phyloP scores from a whole-genome alignment of 495 filamentous ascomycete genomes.

The Lindgomyces ingoldianus region DNA sequence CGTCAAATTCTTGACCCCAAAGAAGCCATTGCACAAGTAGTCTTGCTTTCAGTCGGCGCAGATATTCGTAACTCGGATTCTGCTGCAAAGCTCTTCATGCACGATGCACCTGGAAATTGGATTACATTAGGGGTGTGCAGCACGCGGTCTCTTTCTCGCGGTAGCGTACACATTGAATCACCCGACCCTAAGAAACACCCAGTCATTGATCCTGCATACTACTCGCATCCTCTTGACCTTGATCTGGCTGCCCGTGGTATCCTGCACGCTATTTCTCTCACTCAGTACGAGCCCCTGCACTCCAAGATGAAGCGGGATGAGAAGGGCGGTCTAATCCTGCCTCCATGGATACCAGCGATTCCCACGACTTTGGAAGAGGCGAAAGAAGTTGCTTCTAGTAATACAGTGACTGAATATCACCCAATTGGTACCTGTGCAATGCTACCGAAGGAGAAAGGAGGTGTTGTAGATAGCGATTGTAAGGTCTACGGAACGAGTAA shows the following conservation, averaged over 20 bases:
- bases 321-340: conserved; percentile 10
- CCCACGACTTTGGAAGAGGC: conserved; percentile 33
- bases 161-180: conserved; percentile 29
- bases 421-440: conserved; percentile 34
- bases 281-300: conserved; percentile 12
- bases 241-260: conserved; percentile 25
- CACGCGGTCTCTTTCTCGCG: conserved; percentile 29
- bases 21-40: conserved; percentile 26
- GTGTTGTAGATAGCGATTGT: conserved; percentile 28
- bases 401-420: conserved; percentile 35
- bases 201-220: conserved; percentile 29
- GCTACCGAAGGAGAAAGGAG: conserved; percentile 29
- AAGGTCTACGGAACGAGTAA: conserved; percentile 38
- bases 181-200: conserved; percentile 28
- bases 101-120: conserved; percentile 27
- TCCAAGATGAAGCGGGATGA: conserved; percentile 19
- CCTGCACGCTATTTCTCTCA: conserved; percentile 16
- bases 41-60: conserved; percentile 7
- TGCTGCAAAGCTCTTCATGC: conserved; percentile 11
- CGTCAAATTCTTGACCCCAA: conserved; percentile 15
- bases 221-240: conserved; percentile 30
- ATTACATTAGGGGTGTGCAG: conserved; percentile 12
- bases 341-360: not conserved
- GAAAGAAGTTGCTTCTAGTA: conserved; percentile 6
- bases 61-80: conserved; percentile 1